These are phyloP conservation scores for Alopecurus myosuroides DNA, from an alignment of 176 grass and related monocot species.

Conservation along the genomic window DNA sequence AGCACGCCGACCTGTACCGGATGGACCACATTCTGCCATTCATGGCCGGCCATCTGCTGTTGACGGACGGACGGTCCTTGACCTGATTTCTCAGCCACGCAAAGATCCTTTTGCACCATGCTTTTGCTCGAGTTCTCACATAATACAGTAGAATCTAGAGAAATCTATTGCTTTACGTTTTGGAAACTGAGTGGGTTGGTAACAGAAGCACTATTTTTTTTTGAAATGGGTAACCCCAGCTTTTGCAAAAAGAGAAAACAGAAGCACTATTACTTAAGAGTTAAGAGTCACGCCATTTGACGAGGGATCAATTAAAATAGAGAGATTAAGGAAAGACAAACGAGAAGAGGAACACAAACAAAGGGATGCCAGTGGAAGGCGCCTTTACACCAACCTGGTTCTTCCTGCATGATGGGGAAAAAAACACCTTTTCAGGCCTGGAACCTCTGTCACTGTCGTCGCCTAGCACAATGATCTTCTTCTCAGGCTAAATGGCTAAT, in stretches of 20 bases:
- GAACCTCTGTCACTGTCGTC: conserved; percentile 8
- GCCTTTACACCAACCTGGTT: neutral
- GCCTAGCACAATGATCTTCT: conserved; percentile 8
- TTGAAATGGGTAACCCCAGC: too few species aligned
- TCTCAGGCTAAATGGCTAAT: too few species aligned
- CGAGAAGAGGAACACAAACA: neutral
- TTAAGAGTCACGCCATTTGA: neutral
- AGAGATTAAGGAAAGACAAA: neutral
- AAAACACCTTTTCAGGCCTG: conserved; percentile 5
- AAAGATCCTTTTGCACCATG: neutral
- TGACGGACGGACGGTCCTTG: neutral
- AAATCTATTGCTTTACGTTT: neutral
- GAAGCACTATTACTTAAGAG: neutral
- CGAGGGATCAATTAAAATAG: neutral
- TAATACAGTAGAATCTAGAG: too few species aligned
- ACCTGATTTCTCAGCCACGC: neutral
- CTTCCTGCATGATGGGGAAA: neutral
- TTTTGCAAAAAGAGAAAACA: too few species aligned
- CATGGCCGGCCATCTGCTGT: neutral
- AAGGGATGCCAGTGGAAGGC: neutral
- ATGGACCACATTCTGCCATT: neutral
- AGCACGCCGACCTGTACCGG: conserved; percentile 6
- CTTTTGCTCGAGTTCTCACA: neutral
- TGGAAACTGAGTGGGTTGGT: neutral
- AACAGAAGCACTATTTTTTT: too few species aligned